Evolutionary conservation across 2,329 filamentous ascomycete genomes (phyloP).

Genomic region (Aspergillus tanneri): DNA sequence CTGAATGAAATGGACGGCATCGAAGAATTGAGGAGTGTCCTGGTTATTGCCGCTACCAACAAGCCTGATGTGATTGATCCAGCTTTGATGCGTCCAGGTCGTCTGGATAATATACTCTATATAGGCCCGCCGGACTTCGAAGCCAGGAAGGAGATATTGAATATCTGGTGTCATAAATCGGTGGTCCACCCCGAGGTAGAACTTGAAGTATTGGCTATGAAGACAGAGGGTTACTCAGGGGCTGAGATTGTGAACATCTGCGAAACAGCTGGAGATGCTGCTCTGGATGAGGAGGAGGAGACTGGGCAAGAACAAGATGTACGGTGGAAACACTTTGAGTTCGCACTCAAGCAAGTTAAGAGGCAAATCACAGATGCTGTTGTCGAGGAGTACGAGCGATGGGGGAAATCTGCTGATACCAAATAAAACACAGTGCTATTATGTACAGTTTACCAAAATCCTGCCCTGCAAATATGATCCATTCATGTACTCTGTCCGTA

Average conservation of each 20-base stretch:
- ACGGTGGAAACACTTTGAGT: slow-evolving; percentile 45
- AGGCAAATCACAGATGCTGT: slow-evolving; percentile 61
- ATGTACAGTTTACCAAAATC: too few species aligned
- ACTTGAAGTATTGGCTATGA: slow-evolving; percentile 59
- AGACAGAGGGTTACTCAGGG: slow-evolving; percentile 77
- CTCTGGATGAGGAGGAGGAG: slow-evolving; percentile 54
- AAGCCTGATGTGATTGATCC: slow-evolving; percentile 82
- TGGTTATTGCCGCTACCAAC: slow-evolving; percentile 89
- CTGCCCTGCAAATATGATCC: too few species aligned
- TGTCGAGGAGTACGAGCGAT: slow-evolving; percentile 59
- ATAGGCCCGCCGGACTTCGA: slow-evolving; percentile 74
- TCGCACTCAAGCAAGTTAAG: slow-evolving; percentile 48
- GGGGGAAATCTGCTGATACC: slow-evolving; percentile 38
- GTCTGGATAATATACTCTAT: slow-evolving; percentile 82
- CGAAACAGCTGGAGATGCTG: slow-evolving; percentile 51
- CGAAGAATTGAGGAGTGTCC: slow-evolving; percentile 75
- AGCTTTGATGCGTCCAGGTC: slow-evolving; percentile 78
- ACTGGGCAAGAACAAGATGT: slow-evolving; percentile 39
- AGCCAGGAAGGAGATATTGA: slow-evolving; percentile 74
- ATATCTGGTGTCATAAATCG: slow-evolving; percentile 63
- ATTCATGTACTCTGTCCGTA: too few species aligned
- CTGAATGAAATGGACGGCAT: slow-evolving; percentile 97
- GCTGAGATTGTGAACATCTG: slow-evolving; percentile 72
- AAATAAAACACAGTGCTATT: slow-evolving; percentile 2
- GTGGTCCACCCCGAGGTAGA: slow-evolving; percentile 64